Percentiles rank a stretch among this genome's conserved stretches.
These are phyloP conservation scores for Aethionema arabicum DNA, from an alignment of 345 rosid genomes.

Conservation along the genomic window DNA sequence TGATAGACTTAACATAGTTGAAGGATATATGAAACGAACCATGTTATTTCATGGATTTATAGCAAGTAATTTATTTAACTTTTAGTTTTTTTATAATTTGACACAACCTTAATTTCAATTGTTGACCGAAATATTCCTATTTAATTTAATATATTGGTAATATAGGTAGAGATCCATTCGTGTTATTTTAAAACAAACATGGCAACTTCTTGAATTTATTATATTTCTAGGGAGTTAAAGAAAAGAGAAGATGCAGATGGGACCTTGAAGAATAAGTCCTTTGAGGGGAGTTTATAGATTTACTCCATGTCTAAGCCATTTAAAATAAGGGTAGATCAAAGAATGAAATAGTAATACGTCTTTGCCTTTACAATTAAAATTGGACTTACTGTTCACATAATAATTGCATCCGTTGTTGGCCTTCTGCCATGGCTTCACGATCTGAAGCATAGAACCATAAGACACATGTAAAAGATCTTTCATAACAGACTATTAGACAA, in stretches of 20 bases:
- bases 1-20: too few relatives aligned
- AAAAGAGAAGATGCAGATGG: conserved; percentile 65
- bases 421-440: conserved; percentile 45
- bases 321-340: conserved; percentile 18
- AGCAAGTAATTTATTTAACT: too few relatives aligned
- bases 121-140: too few relatives aligned
- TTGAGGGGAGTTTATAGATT: conserved; percentile 58
- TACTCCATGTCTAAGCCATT: conserved; percentile 54
- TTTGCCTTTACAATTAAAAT: not conserved
- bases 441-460: conserved; percentile 36
- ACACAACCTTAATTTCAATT: too few relatives aligned
- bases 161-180: too few relatives aligned
- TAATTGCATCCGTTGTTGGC: conserved; percentile 41
- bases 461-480: conserved; percentile 11
- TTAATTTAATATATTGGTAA: too few relatives aligned
- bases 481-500: conserved; percentile 1
- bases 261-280: conserved; percentile 67
- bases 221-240: too few relatives aligned
- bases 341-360: not conserved
- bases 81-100: too few relatives aligned
- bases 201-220: too few relatives aligned
- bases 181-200: too few relatives aligned
- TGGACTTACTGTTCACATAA: conserved; percentile 44
- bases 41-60: too few relatives aligned
- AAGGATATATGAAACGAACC: too few relatives aligned